Evolutionary conservation across 2,329 filamentous ascomycete species (phyloP), one percentile per base, ranked within the genome.

Genomic region (Ascomycota sp.): DNA sequence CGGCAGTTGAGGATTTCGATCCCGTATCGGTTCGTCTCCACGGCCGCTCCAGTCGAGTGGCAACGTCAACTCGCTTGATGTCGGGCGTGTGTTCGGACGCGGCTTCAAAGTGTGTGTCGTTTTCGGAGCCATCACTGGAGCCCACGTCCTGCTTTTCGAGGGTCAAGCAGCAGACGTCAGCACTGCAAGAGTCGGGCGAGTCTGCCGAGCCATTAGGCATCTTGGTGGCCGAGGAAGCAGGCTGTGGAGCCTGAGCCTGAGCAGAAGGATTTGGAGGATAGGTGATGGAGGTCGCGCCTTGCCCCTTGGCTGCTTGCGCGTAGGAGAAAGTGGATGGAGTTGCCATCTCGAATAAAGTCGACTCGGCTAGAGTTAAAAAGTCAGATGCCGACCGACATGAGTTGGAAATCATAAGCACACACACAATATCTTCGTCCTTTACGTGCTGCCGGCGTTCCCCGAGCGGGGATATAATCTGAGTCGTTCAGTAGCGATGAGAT

Each of bases 231-330:
- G 46, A 40, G 22, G 42, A 36, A 29, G 40, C 35, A 19, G 47
- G 35, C 35, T 50, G 44, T 21, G 43, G 25, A 21, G 41, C 43
- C 37, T 46, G 44, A 26, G 39, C 30, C 25, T 43, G 40, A 30
- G 38, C 33, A 27, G 35, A 35, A 21, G 38, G 35, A 26, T 42
- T 43, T 31, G 42, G 25, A n/a, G 40, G 31, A 26, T 43, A 33
- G 39, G 27, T 17, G 33, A 47, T 46, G 20, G 45, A 49, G 37
- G 43, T 43, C 32, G 48, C 36, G 38, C 67, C 57, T 43, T 76
- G 68, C 46, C 85, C 82, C 54, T 89, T 89, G 35, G 86, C 86
- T 47, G 86, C 86, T 65, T 93, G 83, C 44, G 86, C 86, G 55
- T 95, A 95, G 35, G 86, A 94, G 51, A 94, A 93, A 22, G 69